Evolutionary conservation across 163 green algal species (phyloP), one percentile per base, ranked within the genome.

Genomic region (Botryococcus braunii): DNA sequence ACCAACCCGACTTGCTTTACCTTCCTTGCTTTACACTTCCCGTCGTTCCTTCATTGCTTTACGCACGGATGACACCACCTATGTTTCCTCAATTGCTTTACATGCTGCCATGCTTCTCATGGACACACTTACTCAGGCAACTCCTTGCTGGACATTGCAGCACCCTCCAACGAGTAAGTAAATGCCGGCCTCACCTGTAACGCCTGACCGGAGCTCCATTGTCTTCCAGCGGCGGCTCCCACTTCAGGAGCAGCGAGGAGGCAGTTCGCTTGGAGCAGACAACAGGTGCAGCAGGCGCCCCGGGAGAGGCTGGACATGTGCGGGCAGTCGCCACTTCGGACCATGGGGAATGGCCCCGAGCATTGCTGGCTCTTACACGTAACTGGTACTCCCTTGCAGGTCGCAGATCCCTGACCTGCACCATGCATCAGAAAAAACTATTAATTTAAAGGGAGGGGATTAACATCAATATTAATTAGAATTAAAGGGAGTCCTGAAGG

Each of bases 331-430:
- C 55, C 2, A 70, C 36, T 5, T 77, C 69, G 29, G 60, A 57
- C 74, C 68, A 84, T 3, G 69, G 50, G 4, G 78, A 74, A 47
- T 56, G 68, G 48, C 82, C 83, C 21, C 64, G 70, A 34, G 60
- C 40, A 64, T 85, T 90, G 65, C 56, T 25, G 0, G 83, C 82
- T 1, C 83, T 70, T 7, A 82, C 65, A 0, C 83, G 68, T 46
- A 81, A 69, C 52, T 61, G 37, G 64, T 89, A 89, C 23, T 36
- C 52, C 5, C 72, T 65, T 5, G 80, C 82, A 9, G 80, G 68
- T 17, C 57, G 36, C 17, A 90, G 69, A 3, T 70, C 69, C 2
- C 69, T 58, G 2, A 85, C 71, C 34, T 71, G 36, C 31, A 52
- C 49, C n/a, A n/a, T n/a, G n/a, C n/a, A n/a, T n/a, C n/a, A n/a